Evolutionary conservation across 2,329 filamentous ascomycete genomes (phyloP).

Genomic region (Colletotrichum sp.): DNA sequence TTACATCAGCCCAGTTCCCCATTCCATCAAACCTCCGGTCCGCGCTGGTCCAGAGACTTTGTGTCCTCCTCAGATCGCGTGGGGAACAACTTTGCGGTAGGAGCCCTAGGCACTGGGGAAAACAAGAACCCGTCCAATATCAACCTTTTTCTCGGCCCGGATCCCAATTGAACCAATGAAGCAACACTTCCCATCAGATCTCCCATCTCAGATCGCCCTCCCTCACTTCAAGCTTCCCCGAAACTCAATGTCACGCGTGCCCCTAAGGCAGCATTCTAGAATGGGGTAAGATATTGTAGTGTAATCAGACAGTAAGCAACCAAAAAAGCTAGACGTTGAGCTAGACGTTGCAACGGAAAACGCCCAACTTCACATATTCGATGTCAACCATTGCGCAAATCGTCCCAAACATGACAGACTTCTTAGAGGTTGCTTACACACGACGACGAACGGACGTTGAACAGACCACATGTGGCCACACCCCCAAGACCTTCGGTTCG

Average conservation of each 20-base stretch:
- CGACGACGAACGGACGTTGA: neutral
- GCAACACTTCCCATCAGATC: neutral
- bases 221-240: neutral
- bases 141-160: neutral
- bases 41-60: neutral
- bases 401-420: neutral
- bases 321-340: neutral
- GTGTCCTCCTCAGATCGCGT: neutral
- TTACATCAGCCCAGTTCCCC: neutral
- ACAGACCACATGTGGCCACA: neutral
- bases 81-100: neutral
- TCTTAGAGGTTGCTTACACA: neutral
- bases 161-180: neutral
- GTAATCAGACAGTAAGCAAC: neutral
- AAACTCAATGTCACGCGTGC: neutral
- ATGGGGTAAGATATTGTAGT: neutral
- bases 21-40: neutral
- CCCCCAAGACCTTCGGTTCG: neutral
- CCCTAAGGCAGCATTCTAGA: neutral
- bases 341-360: neutral
- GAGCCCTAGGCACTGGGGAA: rapidly evolving
- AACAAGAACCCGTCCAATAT: neutral
- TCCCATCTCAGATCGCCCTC: neutral
- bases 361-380: neutral
- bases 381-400: neutral